Base-by-base conservation (phyloP, 495 filamentous ascomycete species). In the Tuber aestivum region DNA sequence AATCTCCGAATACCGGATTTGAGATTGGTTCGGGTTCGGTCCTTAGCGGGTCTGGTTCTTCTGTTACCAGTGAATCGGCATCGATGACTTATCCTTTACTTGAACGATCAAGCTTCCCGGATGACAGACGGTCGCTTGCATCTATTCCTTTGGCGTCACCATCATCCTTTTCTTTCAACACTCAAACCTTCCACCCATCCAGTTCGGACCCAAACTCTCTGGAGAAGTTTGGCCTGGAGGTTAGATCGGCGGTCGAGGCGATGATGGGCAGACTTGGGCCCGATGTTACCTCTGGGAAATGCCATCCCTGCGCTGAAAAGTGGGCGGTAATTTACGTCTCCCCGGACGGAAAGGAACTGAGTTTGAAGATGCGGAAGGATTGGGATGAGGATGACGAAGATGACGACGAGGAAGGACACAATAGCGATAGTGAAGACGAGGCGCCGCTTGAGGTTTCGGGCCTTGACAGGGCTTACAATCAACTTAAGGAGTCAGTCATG, bases 311-410 rank as follows among this genome's bases (percentile, higher is more conserved):
- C 78, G 91, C 91, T 20, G 91, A 92, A 82, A 84, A 87, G 68
- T 93, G 91, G 91, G 87, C 90, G 1, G 88, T 95, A 37, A 86
- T 96, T 41, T 94, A 93, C 74, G 88, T 96, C 78, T 90, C 91
- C 3, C 84, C 88, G 23, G 89, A 94, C 85, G 92, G 92, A 21
- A 88, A 88, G 78, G 84, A 86, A 72, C 85, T 95, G 40, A 89
- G 88, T 38, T 89, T 91, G 76, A 89, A 91, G 70, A 91, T 94
- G 87, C 90, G 89, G 2, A 91, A 90, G 79, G 91, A 92, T 82
- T 87, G 86, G 35, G 89, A 91, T 77, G 90, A 92, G 69, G 90
- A 91, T 35, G 84, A 86, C 0, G 90, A 90, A 76, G 91, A 92
- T 80, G 87, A 87, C 1, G 90, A 91, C 74, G 90, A 92, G 50